These are phyloP conservation scores for Ascochyta fabae DNA, from an alignment of 2,329 filamentous ascomycete genomes.

Conservation along the genomic window DNA sequence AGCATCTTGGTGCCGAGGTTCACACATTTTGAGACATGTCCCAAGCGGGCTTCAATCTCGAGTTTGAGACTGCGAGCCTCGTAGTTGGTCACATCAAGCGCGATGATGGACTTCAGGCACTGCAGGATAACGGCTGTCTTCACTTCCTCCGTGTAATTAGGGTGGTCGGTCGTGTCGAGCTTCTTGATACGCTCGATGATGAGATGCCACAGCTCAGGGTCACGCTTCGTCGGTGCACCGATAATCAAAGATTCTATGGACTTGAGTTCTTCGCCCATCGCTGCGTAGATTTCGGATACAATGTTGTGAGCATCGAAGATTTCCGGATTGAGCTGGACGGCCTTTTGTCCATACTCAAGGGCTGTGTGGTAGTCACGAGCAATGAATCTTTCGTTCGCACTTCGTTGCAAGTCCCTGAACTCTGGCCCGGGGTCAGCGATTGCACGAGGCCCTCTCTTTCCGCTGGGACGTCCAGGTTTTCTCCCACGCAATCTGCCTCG, in stretches of 20 bases:
- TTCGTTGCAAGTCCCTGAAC: slow-evolving; percentile 70
- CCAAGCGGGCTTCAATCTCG: slow-evolving; percentile 60
- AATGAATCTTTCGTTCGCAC: slow-evolving; percentile 73
- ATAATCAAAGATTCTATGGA: slow-evolving; percentile 63
- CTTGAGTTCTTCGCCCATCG: slow-evolving; percentile 63
- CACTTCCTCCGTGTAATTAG: slow-evolving; percentile 34
- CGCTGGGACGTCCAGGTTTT: slow-evolving; percentile 37
- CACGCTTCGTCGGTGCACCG: slow-evolving; percentile 64
- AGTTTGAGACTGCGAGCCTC: slow-evolving; percentile 63
- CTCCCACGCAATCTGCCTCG: slow-evolving; percentile 32
- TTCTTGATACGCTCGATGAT: slow-evolving; percentile 62
- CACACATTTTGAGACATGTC: slow-evolving; percentile 42
- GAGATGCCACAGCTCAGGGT: slow-evolving; percentile 63
- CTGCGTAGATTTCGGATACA: slow-evolving; percentile 64
- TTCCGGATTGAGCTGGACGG: slow-evolving; percentile 61
- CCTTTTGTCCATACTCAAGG: slow-evolving; percentile 41
- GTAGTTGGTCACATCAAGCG: slow-evolving; percentile 59
- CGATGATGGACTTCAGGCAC: slow-evolving; percentile 57
- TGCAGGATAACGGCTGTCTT: slow-evolving; percentile 39
- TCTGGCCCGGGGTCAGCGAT: slow-evolving; percentile 73
- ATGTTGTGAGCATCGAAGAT: slow-evolving; percentile 67
- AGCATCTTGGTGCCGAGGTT: slow-evolving; percentile 60
- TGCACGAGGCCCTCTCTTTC: slow-evolving; percentile 56
- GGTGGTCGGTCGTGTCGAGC: slow-evolving; percentile 48
- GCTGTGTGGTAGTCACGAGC: slow-evolving; percentile 63